These are phyloP conservation scores for Berkeleyomyces basicola DNA, from an alignment of 2,329 filamentous ascomycete species.

Conservation along the genomic window DNA sequence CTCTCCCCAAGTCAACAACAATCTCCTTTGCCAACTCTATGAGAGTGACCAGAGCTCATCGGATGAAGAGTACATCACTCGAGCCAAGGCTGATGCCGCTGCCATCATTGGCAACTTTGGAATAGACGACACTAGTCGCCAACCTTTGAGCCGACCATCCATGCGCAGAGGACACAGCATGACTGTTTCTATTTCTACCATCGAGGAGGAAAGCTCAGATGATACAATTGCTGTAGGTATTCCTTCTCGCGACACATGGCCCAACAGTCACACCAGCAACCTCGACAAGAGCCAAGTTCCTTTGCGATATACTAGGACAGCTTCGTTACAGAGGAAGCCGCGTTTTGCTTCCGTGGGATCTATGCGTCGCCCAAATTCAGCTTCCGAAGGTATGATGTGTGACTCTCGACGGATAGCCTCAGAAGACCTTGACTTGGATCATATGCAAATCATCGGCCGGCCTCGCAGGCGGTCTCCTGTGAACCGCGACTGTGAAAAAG, in stretches of 20 bases:
- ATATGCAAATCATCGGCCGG: background rate
- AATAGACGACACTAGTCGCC: background rate
- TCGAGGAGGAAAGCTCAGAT: conserved; percentile 13
- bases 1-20: background rate
- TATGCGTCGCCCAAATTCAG: background rate
- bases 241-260: conserved; percentile 11
- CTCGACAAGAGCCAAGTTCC: background rate
- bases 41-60: conserved; percentile 6
- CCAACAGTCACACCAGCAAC: background rate
- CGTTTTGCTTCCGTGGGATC: background rate
- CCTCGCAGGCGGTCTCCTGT: conserved; percentile 2
- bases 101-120: conserved; percentile 6
- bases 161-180: conserved; percentile 4
- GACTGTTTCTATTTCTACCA: conserved; percentile 10
- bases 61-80: conserved; percentile 6
- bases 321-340: conserved; percentile 5
- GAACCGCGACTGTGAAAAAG: conserved; percentile 4
- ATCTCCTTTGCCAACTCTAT: conserved; percentile 9
- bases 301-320: background rate
- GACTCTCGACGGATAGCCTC: background rate
- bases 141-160: background rate
- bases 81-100: conserved; percentile 10
- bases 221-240: conserved; percentile 10
- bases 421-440: background rate
- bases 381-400: background rate